These are phyloP conservation scores for Rhodotorula sp. DNA, from an alignment of 1,284 basidiomycete genomes.

Conservation along the genomic window DNA sequence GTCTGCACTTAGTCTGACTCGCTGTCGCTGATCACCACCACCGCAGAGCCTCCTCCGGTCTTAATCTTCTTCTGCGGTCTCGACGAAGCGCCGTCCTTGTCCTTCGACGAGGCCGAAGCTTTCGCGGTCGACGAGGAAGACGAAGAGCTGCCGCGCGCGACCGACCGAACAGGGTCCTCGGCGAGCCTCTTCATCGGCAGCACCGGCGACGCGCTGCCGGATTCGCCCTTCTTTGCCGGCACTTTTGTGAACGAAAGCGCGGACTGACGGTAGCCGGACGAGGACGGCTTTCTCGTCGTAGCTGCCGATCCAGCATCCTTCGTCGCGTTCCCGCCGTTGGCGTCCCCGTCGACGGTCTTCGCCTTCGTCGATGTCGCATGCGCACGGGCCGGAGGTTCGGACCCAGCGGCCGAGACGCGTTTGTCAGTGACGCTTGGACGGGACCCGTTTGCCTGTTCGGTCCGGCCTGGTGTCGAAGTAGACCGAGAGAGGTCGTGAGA, in stretches of 20 bases:
- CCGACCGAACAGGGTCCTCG: no score
- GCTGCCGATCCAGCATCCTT: neutral
- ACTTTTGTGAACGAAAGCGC: neutral
- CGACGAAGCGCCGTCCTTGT: neutral
- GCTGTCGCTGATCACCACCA: neutral
- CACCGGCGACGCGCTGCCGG: neutral
- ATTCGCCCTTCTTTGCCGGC: neutral
- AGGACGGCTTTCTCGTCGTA: neutral
- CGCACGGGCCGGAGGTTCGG: no score
- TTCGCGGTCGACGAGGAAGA: neutral
- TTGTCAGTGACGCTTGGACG: no score
- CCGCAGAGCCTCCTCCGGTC: neutral
- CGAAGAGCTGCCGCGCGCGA: no score
- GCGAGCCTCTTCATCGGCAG: neutral
- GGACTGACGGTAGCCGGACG: neutral
- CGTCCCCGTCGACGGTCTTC: no score
- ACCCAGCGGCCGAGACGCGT: no score
- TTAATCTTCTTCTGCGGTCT: neutral
- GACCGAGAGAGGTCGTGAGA: no score
- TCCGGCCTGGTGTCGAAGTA: no score
- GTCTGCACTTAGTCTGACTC: neutral
- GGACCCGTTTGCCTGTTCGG: no score
- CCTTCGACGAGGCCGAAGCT: neutral
- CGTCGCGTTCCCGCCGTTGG: neutral
- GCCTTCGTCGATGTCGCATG: no score